Percentiles rank a stretch among this genome's conserved stretches.
Conservation (phyloP, 176 grass and related monocot genomes). For the Eragrostis nindensis region DNA sequence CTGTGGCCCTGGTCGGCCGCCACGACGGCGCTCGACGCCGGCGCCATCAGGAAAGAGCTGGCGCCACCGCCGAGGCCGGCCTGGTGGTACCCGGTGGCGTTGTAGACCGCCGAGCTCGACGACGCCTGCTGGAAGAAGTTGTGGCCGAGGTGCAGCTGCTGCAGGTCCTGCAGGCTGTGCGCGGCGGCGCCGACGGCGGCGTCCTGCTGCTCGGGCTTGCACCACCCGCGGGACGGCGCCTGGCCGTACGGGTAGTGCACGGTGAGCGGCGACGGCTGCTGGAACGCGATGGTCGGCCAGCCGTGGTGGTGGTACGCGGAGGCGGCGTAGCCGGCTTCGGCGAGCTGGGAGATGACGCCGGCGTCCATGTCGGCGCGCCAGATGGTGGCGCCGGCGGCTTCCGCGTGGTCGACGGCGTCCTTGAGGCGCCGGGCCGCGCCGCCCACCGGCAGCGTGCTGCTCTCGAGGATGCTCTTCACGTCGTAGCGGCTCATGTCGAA, state of each 20-base stretch:
- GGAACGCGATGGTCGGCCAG: constrained; percentile 69
- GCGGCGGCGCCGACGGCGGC: too few relatives aligned
- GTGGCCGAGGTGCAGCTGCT: constrained; percentile 64
- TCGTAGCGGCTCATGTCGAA: constrained; percentile 84
- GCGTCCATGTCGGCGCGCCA: constrained; percentile 51
- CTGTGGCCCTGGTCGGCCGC: constrained; percentile 46
- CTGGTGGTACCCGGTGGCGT: constrained; percentile 4
- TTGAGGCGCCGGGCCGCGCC: constrained; percentile 53
- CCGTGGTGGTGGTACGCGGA: constrained; percentile 51
- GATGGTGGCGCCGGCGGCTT: constrained; percentile 41
- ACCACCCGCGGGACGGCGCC: constrained; percentile 49
- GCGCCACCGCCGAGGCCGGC: constrained; percentile 22
- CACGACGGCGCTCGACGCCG: constrained; percentile 38
- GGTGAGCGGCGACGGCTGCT: constrained; percentile 57
- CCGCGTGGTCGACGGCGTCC: constrained; percentile 49
- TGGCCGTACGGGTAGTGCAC: constrained; percentile 59
- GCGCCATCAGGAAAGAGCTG: constrained; percentile 39
- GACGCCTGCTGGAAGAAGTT: constrained; percentile 56
- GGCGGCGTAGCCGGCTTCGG: constrained; percentile 41
- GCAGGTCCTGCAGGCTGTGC: constrained; percentile 52
- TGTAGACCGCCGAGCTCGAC: constrained; percentile 53
- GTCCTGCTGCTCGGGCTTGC: constrained; percentile 61
- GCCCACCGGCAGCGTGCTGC: constrained; percentile 53
- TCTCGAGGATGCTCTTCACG: constrained; percentile 68
- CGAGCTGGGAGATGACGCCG: constrained; percentile 47